phyloP scores from a whole-genome alignment of 345 rosid genomes.

The Trapa bicornis region DNA sequence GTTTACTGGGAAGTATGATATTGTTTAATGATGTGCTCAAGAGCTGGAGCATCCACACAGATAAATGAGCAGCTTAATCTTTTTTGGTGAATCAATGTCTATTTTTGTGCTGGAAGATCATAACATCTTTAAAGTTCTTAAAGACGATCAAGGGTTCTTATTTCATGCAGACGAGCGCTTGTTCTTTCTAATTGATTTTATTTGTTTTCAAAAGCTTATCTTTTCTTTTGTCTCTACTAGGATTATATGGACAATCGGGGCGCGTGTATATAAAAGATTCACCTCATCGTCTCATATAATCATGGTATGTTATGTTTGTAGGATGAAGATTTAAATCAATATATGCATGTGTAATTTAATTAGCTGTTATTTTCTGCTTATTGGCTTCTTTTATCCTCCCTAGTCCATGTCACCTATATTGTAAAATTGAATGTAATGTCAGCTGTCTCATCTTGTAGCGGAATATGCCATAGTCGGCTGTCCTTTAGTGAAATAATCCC shows the following conservation, averaged over 20 bases:
- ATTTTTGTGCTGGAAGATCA: too few species aligned
- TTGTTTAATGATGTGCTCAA: too few species aligned
- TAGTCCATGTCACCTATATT: too few species aligned
- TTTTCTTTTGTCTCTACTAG: slow-evolving; percentile 16
- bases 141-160: neutral
- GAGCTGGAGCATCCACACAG: too few species aligned
- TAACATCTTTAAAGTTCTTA: neutral
- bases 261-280: slow-evolving; percentile 63
- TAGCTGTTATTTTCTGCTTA: too few species aligned
- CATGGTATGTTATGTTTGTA: slow-evolving; percentile 25
- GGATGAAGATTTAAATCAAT: neutral
- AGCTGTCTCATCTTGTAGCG: too few species aligned
- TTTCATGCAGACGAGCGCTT: neutral
- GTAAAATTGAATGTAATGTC: too few species aligned
- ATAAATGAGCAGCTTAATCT: too few species aligned
- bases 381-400: too few species aligned
- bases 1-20: neutral
- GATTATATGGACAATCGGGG: slow-evolving; percentile 56
- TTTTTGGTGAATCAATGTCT: too few species aligned
- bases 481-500: too few species aligned
- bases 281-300: slow-evolving; percentile 46
- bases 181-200: neutral
- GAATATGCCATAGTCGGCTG: too few species aligned
- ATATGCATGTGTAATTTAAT: neutral
- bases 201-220: neutral